These are phyloP conservation scores for Rosa persica DNA, from an alignment of 306 rosid species.

Conservation along the genomic window DNA sequence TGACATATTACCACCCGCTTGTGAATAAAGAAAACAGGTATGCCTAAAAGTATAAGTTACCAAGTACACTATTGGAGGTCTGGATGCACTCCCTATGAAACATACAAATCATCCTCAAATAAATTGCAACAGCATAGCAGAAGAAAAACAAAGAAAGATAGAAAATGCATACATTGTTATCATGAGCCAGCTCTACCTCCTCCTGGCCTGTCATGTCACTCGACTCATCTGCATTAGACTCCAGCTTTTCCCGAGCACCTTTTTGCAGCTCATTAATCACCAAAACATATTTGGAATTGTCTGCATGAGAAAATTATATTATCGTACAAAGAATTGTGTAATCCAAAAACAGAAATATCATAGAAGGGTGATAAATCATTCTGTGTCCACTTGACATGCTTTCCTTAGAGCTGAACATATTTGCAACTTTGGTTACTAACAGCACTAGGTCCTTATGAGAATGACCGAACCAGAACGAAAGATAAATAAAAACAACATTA, in stretches of 20 bases:
- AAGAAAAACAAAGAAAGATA: slow-evolving; percentile 21
- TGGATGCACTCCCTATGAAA: background rate
- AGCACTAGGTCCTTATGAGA: background rate
- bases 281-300: slow-evolving; percentile 46
- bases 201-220: slow-evolving; percentile 42
- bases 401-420: background rate
- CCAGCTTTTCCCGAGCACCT: slow-evolving; percentile 46
- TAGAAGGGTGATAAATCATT: background rate
- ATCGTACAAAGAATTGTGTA: background rate
- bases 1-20: background rate
- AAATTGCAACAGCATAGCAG: background rate
- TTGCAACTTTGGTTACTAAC: background rate
- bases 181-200: slow-evolving; percentile 33
- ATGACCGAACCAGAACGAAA: background rate
- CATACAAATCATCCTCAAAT: background rate
- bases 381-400: background rate
- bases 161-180: slow-evolving; percentile 49
- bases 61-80: background rate
- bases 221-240: slow-evolving; percentile 38
- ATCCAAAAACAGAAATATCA: background rate
- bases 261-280: slow-evolving; percentile 55
- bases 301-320: slow-evolving; percentile 34
- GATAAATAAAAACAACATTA: background rate
- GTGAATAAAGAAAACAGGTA: background rate
- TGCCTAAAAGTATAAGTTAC: background rate